Evolutionary conservation across 495 filamentous ascomycete species (phyloP), one percentile per base, ranked within the genome.

Genomic region (Penicillium flavigenum): DNA sequence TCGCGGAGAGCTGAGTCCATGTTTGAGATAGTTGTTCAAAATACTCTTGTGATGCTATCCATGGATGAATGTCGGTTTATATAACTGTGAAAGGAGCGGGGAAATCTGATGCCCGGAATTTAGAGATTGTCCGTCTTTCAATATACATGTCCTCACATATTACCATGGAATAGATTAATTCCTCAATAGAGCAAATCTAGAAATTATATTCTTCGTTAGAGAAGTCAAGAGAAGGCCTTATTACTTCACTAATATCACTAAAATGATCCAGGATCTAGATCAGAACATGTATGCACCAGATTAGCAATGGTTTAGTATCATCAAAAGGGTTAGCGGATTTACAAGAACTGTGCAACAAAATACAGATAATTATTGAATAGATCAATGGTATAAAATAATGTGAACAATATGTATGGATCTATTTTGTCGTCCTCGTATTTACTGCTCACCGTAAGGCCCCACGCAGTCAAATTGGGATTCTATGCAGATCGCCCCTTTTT

Each of bases 1-100:
- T 31, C 22, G 9, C 20, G 36, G 2, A 52, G 50, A 17, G 50
- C 50, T 29, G 14, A 29, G 6, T 52, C 38, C 50, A 52, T 52
- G 0, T 24, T 38, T 29, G 17, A 3, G 12, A 42, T 47, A 47
- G 12, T 27, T 34, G 31, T 12, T 34, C 31, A 11, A 5, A 47
- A 16, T 0, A 26, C 10, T 0, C 41, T 20, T 22, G 17, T 11
- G 41, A 22, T 12, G 39, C 19, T 20, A 8, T 26, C 5, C 4
- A 26, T 26, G 4, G 24, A 26, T 20, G 32, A 14, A 34, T 14
- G 5, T 39, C 16, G 16, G 16, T 39, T 39, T 39, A 38, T 38
- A 38, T 39, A 17, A 8, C 16, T 7, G 36, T 39, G 14, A 39
- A 2, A 8, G 8, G 36, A n/a, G 36, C 36, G 36, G 36, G 16